phyloP scores from a whole-genome alignment of 1,139 yeast genomes.

The Kodamaea alishanica region DNA sequence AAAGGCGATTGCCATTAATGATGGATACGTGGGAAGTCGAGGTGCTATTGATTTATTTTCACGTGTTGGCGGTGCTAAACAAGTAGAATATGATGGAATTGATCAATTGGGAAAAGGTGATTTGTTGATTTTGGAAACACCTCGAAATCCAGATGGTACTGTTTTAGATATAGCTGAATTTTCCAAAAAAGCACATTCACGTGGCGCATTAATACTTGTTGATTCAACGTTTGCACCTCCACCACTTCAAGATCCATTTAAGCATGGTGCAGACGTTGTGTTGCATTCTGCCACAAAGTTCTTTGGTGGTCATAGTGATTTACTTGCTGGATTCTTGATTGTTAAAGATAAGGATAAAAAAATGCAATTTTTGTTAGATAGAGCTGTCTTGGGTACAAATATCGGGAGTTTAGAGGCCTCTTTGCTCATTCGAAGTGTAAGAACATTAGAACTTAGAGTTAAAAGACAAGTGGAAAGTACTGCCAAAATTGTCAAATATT shows the following conservation, averaged over 20 bases:
- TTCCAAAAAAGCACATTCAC: conserved; percentile 64
- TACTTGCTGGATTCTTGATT: conserved; percentile 74
- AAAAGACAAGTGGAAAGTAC: conserved; percentile 63
- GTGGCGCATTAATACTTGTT: conserved; percentile 65
- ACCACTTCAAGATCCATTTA: conserved; percentile 78
- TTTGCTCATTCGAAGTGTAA: conserved; percentile 69
- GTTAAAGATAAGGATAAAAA: conserved; percentile 52
- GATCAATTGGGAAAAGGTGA: conserved; percentile 61
- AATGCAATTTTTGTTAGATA: conserved; percentile 50
- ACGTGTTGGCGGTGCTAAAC: conserved; percentile 57
- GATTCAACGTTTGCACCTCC: conserved; percentile 96
- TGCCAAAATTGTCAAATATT: conserved; percentile 54
- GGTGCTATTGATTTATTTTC: conserved; percentile 62
- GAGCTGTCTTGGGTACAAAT: conserved; percentile 71
- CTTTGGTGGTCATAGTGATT: conserved; percentile 92
- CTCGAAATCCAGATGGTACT: conserved; percentile 80
- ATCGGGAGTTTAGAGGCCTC: conserved; percentile 75
- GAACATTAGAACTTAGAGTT: conserved; percentile 74
- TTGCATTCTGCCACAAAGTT: conserved; percentile 91
- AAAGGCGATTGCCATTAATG: conserved; percentile 67
- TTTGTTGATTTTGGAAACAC: conserved; percentile 79
- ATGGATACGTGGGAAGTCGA: conserved; percentile 82
- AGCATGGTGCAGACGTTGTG: conserved; percentile 75
- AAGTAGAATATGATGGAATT: conserved; percentile 46
- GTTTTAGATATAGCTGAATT: conserved; percentile 59